These are phyloP conservation scores for Malassezia restricta DNA, from an alignment of 1,284 basidiomycete genomes.

Conservation along the genomic window DNA sequence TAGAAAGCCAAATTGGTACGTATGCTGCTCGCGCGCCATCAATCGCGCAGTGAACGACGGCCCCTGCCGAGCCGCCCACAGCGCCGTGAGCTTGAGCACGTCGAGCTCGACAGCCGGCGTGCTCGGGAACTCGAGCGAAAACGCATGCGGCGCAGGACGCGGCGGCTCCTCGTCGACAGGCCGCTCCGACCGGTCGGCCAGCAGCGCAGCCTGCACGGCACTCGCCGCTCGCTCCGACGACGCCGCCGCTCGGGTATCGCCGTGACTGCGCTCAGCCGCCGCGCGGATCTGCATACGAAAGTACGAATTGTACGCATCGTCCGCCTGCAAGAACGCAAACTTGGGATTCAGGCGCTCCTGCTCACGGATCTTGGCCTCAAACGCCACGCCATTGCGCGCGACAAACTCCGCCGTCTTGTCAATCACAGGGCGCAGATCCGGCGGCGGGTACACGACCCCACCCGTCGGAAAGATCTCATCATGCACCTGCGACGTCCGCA, in stretches of 20 bases:
- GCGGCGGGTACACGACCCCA: constrained; percentile 47
- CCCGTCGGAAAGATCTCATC: constrained; percentile 26
- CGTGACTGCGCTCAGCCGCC: constrained; percentile 4
- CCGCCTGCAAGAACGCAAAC: constrained; percentile 35
- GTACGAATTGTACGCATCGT: constrained; percentile 41
- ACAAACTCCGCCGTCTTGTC: constrained; percentile 92
- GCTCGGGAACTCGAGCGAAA: constrained; percentile 75
- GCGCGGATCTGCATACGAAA: constrained; percentile 26
- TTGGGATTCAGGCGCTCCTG: constrained; percentile 34
- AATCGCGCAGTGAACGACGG: constrained; percentile 72
- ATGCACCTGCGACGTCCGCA: constrained; percentile 18
- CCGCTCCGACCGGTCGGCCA: constrained; percentile 45
- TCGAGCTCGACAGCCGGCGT: constrained; percentile 74
- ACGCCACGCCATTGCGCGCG: constrained; percentile 49
- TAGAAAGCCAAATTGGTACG: constrained; percentile 96
- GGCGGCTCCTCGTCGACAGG: constrained; percentile 48
- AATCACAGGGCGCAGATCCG: constrained; percentile 63
- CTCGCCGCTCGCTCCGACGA: constrained; percentile 1
- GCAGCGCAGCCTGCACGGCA: constrained; percentile 9
- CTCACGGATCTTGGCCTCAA: constrained; percentile 38
- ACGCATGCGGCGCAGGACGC: constrained; percentile 72
- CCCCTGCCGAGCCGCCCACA: constrained; percentile 87
- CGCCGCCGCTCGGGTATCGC: background rate
- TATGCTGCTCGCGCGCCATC: constrained; percentile 75
- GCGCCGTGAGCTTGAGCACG: constrained; percentile 61